Evolutionary conservation across 805 yeast genomes (phyloP).

Genomic region (Cyberlindnera petersonii): DNA sequence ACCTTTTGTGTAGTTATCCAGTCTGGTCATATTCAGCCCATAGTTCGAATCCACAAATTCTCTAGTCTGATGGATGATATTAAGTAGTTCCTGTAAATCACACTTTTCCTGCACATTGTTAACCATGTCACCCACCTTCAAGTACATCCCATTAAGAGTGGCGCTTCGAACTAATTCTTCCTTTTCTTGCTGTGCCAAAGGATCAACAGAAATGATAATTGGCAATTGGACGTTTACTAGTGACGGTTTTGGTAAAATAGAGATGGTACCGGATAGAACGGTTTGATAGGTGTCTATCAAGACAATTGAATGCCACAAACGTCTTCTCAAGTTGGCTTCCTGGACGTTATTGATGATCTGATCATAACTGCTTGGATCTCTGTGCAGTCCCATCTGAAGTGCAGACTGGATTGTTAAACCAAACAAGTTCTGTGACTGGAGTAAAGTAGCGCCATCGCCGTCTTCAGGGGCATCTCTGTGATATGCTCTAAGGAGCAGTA

Average conservation of each 20-base stretch:
- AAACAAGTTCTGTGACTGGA: slow-evolving; percentile 35
- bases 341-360: slow-evolving; percentile 11
- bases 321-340: slow-evolving; percentile 18
- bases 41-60: slow-evolving; percentile 13
- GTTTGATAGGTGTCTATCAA: slow-evolving; percentile 13
- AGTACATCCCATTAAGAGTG: slow-evolving; percentile 8
- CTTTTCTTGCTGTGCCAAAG: slow-evolving; percentile 12
- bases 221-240: slow-evolving; percentile 18
- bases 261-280: slow-evolving; percentile 14
- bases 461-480: slow-evolving; percentile 42
- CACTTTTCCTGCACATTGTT: slow-evolving; percentile 14
- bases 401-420: slow-evolving; percentile 42
- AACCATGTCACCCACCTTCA: slow-evolving; percentile 8
- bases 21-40: slow-evolving; percentile 6
- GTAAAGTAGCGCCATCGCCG: slow-evolving; percentile 39
- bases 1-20: slow-evolving; percentile 3
- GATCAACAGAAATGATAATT: slow-evolving; percentile 10
- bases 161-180: slow-evolving; percentile 7
- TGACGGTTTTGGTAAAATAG: slow-evolving; percentile 9
- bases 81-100: slow-evolving; percentile 7
- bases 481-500: slow-evolving; percentile 37
- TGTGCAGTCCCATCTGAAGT: slow-evolving; percentile 39
- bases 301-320: slow-evolving; percentile 19
- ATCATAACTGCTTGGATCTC: slow-evolving; percentile 38
- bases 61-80: slow-evolving; percentile 9